Evolutionary conservation across 345 rosid genomes (phyloP), one percentile per base, ranked within the genome.

Genomic region (Firmiana major): DNA sequence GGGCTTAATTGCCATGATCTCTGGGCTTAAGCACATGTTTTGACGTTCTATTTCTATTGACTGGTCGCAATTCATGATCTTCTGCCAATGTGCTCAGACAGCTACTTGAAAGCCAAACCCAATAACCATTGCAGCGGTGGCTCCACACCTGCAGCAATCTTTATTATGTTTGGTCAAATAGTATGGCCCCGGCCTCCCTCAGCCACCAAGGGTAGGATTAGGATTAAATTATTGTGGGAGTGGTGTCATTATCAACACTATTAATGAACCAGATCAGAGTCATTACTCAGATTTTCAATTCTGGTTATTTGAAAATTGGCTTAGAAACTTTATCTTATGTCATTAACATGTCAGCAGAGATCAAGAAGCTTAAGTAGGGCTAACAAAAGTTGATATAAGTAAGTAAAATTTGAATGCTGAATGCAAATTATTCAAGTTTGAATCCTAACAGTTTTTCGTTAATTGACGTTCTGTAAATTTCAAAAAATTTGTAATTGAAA

Each of bases 211-310:
- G 21, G 60, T 71, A 51, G 58, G 28, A 34, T 63, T 15, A 34
- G 26, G 70, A 15, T 40, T 49, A 3, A 40, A 70, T 80, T 80
- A 78, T 51, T 67, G 46, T 75, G n/a, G 40, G 16, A 3, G 21
- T 55, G 85, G 34, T 31, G 34, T 70, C 79, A 77, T 80, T 77
- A 73, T 76, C 76, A 73, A 7, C 16, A 13, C 59, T 64, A 64
- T 59, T n/a, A 34, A 34, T 42, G n/a, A 22, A 64, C 62, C 63
- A 67, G 68, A 24, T 67, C 73, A 40, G 24, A 7, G 46, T 36
- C 59, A 53, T 59, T 34, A 17, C 28, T 49, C 46, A 3, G 62
- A 36, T 75, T 28, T 11, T 60, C 71, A 67, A 65, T 75, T 71
- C 49, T 40, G 45, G 22, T 63, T 43, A 26, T 40, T 64, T 54